Base-by-base conservation (phyloP, 2,329 filamentous ascomycete genomes). In the Fusarium duplospermum region DNA sequence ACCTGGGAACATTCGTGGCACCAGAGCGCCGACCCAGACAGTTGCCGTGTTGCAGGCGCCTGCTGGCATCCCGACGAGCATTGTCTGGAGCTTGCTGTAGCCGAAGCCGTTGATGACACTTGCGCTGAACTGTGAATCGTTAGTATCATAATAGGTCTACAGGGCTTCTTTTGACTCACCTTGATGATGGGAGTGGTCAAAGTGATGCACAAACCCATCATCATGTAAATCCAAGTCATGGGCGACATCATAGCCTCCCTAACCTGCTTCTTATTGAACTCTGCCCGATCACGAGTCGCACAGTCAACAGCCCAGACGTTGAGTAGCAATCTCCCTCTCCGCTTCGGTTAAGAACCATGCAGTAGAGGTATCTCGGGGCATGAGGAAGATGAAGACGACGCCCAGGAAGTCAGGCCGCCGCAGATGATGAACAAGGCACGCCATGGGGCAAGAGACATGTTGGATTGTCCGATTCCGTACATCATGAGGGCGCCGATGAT, bases 321-420 rank as follows among this genome's bases (percentile, higher is more conserved):
- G 62, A 0, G 83, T 81, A 1, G 86, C 74, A 5, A 87, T 81
- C 47, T 84, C 77, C 64, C 82, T 84, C 72, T 89, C 85, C 9
- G 82, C 77, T 0, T 79, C 72, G 4, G 76, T 84, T 3, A 89
- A 78, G 71, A 89, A 89, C 87, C 87, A 88, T 1, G 86, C 86
- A 14, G 83, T 82, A 3, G 81, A 81, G 0, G 86, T 86, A 0
- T 84, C 83, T 45, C 78, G 81, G 0, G 87, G 87, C 83, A 88
- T 87, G 57, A 84, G 67, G 27, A 86, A 70, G 65, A 83, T 85
- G 77, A 89, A 89, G 1, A 82, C 64, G 0, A 86, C 76, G 2
- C 87, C 87, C 9, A 81, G 2, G 81, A 73, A 0, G 87, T 89
- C 9, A 87, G 67, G 0, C 82, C 84, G n/a, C 87, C 87, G 65